A percentile compares a stretch with the other conserved stretches of the same genome.
phyloP scores from a whole-genome alignment of 164 flowering plant species.

The Liquidambar formosana region DNA sequence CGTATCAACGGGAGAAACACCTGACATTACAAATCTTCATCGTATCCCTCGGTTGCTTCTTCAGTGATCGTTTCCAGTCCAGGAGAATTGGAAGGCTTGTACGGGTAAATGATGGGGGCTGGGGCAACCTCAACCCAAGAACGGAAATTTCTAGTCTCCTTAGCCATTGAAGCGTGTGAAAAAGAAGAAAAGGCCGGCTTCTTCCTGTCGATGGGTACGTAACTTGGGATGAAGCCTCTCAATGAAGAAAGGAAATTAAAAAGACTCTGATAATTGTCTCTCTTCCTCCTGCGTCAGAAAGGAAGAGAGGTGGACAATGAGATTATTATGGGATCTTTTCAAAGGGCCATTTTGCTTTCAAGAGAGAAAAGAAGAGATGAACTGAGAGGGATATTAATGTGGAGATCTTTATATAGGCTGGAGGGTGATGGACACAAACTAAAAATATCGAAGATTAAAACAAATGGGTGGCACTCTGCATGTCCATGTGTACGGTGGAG shows the following conservation, averaged over 20 bases:
- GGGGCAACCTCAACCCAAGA: constrained; percentile 28
- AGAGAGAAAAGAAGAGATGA: not conserved
- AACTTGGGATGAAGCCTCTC: too few relatives aligned
- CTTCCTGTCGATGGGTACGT: too few relatives aligned
- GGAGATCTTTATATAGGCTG: not conserved
- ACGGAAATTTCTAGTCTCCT: not conserved
- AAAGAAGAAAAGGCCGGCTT: too few relatives aligned
- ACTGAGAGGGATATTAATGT: not conserved
- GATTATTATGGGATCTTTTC: too few relatives aligned
- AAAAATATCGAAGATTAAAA: not conserved
- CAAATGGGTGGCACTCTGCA: not conserved
- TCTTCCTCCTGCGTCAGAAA: not conserved
- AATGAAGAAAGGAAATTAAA: too few relatives aligned
- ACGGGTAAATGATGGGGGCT: constrained; percentile 19
- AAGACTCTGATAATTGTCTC: too few relatives aligned
- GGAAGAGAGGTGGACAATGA: not conserved
- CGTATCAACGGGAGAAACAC: too few relatives aligned
- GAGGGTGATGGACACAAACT: not conserved
- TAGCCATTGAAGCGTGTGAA: not conserved
- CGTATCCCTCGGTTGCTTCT: constrained; percentile 12
- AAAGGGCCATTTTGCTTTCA: not conserved
- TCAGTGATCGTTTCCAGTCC: constrained; percentile 22
- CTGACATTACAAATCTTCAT: constrained; percentile 5
- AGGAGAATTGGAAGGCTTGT: constrained; percentile 23
- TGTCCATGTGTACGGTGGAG: not conserved